These are phyloP conservation scores for Microstroma glucosiphilum DNA, from an alignment of 1,284 basidiomycete species.

Conservation along the genomic window DNA sequence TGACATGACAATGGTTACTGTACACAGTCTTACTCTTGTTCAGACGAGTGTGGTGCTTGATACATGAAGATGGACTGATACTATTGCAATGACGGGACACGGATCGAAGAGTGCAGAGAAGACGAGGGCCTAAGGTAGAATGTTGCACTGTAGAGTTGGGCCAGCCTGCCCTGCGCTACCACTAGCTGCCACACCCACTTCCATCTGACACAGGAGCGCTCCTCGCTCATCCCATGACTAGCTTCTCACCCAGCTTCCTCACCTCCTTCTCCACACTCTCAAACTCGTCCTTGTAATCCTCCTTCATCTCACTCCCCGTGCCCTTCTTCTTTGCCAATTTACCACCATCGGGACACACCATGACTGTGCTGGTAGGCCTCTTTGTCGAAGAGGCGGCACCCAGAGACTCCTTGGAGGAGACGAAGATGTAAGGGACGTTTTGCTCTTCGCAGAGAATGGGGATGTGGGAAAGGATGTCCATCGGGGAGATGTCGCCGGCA, in stretches of 20 bases:
- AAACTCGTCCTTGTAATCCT: conserved; percentile 76
- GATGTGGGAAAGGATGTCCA: conserved; percentile 96
- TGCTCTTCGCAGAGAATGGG: conserved; percentile 92
- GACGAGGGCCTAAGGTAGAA: too few species aligned
- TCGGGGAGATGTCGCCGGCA: conserved; percentile 93
- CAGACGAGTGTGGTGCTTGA: too few species aligned
- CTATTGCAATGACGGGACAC: too few species aligned
- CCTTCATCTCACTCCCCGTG: conserved; percentile 59
- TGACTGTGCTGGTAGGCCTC: conserved; percentile 93
- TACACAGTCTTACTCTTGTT: too few species aligned
- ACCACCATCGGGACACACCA: conserved; percentile 61
- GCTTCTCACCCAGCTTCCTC: conserved; percentile 11
- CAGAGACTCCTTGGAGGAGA: conserved; percentile 61
- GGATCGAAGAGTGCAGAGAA: too few species aligned
- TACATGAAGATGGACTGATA: too few species aligned
- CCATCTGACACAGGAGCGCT: too few species aligned
- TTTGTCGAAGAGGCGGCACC: conserved; percentile 94
- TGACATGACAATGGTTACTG: too few species aligned
- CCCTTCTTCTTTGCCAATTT: conserved; percentile 64
- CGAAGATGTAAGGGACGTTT: conserved; percentile 76
- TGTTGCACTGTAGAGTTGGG: too few species aligned
- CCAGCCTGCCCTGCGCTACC: too few species aligned
- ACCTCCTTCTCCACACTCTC: conserved; percentile 75
- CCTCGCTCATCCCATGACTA: conserved; percentile 9
- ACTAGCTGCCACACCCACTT: too few species aligned